phyloP scores from a whole-genome alignment of 2,329 filamentous ascomycete species.

The Penicillium sp. region DNA sequence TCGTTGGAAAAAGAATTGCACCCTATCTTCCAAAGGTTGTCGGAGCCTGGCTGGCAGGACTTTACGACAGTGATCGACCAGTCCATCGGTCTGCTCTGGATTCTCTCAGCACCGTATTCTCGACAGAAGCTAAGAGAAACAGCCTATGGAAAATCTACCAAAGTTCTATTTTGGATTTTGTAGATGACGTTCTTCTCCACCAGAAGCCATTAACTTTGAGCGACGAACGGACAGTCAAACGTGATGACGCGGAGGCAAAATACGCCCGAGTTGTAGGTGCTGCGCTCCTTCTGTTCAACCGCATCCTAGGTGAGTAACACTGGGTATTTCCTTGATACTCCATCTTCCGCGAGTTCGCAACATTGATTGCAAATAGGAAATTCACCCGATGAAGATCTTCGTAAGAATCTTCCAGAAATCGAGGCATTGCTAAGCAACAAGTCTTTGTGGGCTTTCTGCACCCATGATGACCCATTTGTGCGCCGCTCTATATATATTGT shows the following conservation, averaged over 20 bases:
- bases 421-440: constrained; percentile 67
- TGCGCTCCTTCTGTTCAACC: constrained; percentile 58
- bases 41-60: constrained; percentile 87
- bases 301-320: constrained; percentile 52
- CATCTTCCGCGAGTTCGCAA: constrained; percentile 18
- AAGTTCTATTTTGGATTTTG: constrained; percentile 77
- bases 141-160: constrained; percentile 84
- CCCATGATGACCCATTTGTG: constrained; percentile 60
- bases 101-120: constrained; percentile 74
- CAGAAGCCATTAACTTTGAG: constrained; percentile 83
- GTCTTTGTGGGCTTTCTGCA: constrained; percentile 63
- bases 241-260: constrained; percentile 84
- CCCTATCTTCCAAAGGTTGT: constrained; percentile 76
- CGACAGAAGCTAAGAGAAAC: constrained; percentile 75
- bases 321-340: neutral
- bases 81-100: constrained; percentile 77
- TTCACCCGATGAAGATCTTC: constrained; percentile 54
- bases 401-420: constrained; percentile 65
- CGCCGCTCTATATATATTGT: constrained; percentile 62
- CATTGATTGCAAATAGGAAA: constrained; percentile 33
- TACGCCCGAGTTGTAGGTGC: constrained; percentile 76
- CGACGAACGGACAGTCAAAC: constrained; percentile 81
- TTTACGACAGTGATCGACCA: constrained; percentile 80
- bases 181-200: constrained; percentile 72
- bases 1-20: constrained; percentile 78